Conservation (phyloP, 192 early-diverging fungal species). For the Phycomyces nitens region DNA sequence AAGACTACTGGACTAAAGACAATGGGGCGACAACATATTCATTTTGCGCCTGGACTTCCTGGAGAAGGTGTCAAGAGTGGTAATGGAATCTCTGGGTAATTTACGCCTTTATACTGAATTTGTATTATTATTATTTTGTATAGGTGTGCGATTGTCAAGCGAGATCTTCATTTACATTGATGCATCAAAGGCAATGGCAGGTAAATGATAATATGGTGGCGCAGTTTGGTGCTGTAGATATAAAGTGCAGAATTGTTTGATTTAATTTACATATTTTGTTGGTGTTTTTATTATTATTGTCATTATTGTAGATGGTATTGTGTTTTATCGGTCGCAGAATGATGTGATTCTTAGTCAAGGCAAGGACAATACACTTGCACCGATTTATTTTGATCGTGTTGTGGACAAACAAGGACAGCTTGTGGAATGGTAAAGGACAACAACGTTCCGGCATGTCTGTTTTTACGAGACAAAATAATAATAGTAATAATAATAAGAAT, state of each 20-base stretch:
- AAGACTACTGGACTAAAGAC: slow-evolving; percentile 57
- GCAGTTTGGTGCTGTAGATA: neutral
- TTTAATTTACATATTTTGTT: neutral
- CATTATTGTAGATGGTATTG: slow-evolving; percentile 57
- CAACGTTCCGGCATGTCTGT: too few species aligned
- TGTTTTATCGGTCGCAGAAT: slow-evolving; percentile 75
- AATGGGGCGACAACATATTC: slow-evolving; percentile 90
- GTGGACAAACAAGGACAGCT: slow-evolving; percentile 24
- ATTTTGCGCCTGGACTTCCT: slow-evolving; percentile 72
- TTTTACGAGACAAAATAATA: neutral
- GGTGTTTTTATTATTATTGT: neutral
- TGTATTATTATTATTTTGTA: neutral
- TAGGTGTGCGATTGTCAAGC: slow-evolving; percentile 66
- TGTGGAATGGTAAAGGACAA: neutral
- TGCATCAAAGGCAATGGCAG: slow-evolving; percentile 57
- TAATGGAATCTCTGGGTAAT: slow-evolving; percentile 4
- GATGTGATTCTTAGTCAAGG: slow-evolving; percentile 80
- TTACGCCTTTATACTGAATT: neutral
- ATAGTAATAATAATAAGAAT: neutral
- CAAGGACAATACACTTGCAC: slow-evolving; percentile 56
- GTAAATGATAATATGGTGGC: slow-evolving; percentile 30
- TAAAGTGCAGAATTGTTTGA: neutral
- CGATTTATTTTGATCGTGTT: slow-evolving; percentile 68
- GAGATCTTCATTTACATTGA: slow-evolving; percentile 84
- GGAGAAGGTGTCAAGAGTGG: slow-evolving; percentile 62